Evolutionary conservation across 495 filamentous ascomycete species (phyloP), one percentile per base, ranked within the genome.

Genomic region (Bombardia bombarda): DNA sequence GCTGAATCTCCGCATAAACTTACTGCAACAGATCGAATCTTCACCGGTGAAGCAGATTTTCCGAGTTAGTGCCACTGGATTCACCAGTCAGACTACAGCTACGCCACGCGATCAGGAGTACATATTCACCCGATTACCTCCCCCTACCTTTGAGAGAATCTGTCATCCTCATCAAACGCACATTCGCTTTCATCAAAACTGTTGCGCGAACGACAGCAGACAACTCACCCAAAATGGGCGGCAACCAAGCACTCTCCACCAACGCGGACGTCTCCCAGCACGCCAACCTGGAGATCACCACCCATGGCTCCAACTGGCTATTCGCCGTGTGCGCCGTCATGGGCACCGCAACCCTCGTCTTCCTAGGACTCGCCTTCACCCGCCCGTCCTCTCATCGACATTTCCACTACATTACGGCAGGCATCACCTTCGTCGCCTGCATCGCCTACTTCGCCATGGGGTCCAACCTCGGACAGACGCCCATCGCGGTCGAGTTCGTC

Each of bases 381-480:
- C 74, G 72, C 36, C 70, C 67, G 10, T 73, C 73, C 30, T 56
- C 56, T 20, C 65, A 80, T 16, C 74, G 84, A 13, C 53, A 84
- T 46, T 86, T 86, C 63, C 80, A 86, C 62, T 84, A 86, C 59
- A 75, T 86, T 53, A 75, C 75, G 3, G 74, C 77, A 20, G 60
- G 64, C 9, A 70, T 79, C 47, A 74, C 80, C 13, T 59, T 80
- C 35, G 74, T 84, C 14, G 76, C 79, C 6, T 63, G 75, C 18
- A 75, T 84, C 45, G 71, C 81, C 23, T 86, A 86, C 55, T 87
- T 79, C 58, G 70, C 74, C 50, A 81, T 84, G 72, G 81, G 70
- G 31, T 77, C 79, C 5, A 77, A 84, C 53, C 63, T 87, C 0
- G 84, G 83, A 38, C 80, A 74, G 60, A 75, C 72, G 8, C 71